Percentiles rank a stretch among this genome's conserved stretches.
Evolutionary conservation across 2,329 filamentous ascomycete species (phyloP).

Genomic region (Cladosporium sp.): DNA sequence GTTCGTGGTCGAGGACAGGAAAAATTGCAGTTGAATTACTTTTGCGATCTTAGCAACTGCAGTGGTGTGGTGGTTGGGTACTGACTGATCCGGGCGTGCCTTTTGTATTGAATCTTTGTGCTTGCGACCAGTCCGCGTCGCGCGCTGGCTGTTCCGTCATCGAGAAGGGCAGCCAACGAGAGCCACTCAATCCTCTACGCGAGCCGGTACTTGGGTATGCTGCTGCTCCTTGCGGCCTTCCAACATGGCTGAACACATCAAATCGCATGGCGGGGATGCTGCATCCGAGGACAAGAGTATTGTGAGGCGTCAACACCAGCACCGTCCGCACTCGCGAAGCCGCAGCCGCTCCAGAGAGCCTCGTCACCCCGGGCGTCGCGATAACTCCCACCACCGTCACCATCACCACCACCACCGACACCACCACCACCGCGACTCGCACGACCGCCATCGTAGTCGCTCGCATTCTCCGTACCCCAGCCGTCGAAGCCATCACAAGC

Average conservation of each 20-base stretch:
- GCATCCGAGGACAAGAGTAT: background rate
- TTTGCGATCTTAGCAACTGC: background rate
- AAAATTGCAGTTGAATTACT: background rate
- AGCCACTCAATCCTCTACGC: background rate
- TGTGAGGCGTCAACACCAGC: conserved; percentile 11
- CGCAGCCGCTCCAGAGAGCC: conserved; percentile 12
- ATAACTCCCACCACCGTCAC: conserved; percentile 19
- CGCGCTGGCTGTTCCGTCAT: conserved; percentile 13
- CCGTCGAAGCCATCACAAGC: conserved; percentile 22
- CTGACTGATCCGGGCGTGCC: background rate
- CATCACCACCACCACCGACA: conserved; percentile 19
- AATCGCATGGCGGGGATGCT: background rate
- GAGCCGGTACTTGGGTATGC: background rate
- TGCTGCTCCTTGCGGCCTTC: background rate
- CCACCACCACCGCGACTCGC: conserved; percentile 23
- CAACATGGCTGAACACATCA: conserved; percentile 5
- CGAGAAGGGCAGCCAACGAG: background rate
- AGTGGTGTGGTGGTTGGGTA: background rate
- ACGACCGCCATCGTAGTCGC: conserved; percentile 25
- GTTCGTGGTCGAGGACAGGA: background rate
- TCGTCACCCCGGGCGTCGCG: conserved; percentile 6
- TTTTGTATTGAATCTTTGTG: background rate
- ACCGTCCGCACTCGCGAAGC: conserved; percentile 1
- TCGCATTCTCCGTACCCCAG: conserved; percentile 26
- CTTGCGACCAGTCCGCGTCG: background rate